phyloP scores from a whole-genome alignment of 2,329 filamentous ascomycete species.

The Cladosporium sp. region DNA sequence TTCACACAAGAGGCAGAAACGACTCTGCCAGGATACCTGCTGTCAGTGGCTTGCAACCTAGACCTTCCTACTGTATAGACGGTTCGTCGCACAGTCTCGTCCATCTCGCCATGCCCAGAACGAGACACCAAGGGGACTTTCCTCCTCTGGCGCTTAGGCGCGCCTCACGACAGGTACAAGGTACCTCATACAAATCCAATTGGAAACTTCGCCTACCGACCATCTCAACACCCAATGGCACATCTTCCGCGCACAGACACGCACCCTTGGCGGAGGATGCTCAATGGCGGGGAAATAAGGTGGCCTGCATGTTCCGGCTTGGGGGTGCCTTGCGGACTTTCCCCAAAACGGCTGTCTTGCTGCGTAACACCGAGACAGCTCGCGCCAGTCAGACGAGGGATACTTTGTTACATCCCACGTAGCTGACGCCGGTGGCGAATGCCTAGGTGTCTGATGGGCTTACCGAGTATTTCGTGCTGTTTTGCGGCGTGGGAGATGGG shows the following conservation, averaged over 20 bases:
- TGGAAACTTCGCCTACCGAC: neutral
- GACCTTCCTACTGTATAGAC: too few species aligned
- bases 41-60: too few species aligned
- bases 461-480: neutral
- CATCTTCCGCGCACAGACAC: neutral
- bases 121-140: too few species aligned
- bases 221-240: neutral
- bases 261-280: neutral
- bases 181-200: neutral
- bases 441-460: neutral
- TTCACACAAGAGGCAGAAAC: too few species aligned
- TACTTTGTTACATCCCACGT: conserved; percentile 6
- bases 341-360: neutral
- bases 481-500: neutral
- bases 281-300: conserved; percentile 3
- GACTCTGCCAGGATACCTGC: too few species aligned
- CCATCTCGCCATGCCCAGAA: too few species aligned
- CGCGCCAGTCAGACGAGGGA: neutral
- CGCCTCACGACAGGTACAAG: neutral
- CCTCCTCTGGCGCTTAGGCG: too few species aligned
- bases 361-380: neutral
- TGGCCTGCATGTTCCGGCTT: neutral
- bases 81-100: too few species aligned
- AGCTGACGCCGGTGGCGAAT: conserved; percentile 4
- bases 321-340: neutral